Conservation (phyloP, 139 green algal genomes). For the Volvox africanus region DNA sequence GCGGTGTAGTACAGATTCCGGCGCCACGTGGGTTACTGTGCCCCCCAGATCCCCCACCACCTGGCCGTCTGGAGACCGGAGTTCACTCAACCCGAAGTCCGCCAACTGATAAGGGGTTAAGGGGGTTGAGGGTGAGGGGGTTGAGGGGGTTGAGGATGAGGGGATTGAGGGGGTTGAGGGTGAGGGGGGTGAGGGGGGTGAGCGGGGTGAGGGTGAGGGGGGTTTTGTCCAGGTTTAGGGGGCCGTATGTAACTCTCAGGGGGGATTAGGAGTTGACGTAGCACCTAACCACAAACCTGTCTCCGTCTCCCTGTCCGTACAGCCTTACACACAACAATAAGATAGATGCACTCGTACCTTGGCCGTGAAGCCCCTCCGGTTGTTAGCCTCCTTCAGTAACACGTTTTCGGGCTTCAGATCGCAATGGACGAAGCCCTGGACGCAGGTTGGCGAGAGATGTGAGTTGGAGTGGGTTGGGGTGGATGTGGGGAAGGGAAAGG, state of each 20-base stretch:
- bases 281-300: too few species aligned
- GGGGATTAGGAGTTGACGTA: too few species aligned
- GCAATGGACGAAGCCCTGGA: slow-evolving; percentile 87
- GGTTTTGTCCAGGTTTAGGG: background rate
- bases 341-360: slow-evolving; percentile 27
- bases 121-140: background rate
- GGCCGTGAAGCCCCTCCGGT: slow-evolving; percentile 38
- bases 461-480: too few species aligned
- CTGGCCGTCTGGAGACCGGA: slow-evolving; percentile 44
- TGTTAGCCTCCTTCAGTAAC: slow-evolving; percentile 74
- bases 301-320: too few species aligned
- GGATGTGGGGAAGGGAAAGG: too few species aligned
- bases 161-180: too few species aligned
- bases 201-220: background rate
- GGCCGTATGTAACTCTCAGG: background rate
- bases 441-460: too few species aligned
- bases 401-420: slow-evolving; percentile 92
- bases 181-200: background rate
- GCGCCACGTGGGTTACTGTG: slow-evolving; percentile 58
- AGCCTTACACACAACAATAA: too few species aligned
- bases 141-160: background rate
- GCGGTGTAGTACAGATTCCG: slow-evolving; percentile 47
- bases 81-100: slow-evolving; percentile 63
- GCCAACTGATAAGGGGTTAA: slow-evolving; percentile 30
- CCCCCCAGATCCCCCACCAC: slow-evolving; percentile 60